phyloP scores from a whole-genome alignment of 73 alveolate species.

The Symbiodinium pilosum region DNA sequence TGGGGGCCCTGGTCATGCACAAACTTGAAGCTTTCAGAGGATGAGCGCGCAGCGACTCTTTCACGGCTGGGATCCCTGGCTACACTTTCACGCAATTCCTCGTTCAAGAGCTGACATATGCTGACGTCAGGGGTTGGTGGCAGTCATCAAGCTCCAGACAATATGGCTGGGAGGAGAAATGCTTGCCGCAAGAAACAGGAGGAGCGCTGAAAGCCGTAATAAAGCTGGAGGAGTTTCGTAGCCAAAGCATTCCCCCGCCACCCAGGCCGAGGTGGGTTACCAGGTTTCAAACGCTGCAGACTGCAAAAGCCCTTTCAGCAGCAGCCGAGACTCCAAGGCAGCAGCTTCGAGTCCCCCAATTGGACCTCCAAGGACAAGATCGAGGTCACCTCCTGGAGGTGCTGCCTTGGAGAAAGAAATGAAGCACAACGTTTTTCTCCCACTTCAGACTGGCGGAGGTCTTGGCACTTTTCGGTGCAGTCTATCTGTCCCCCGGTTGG shows the following conservation, averaged over 20 bases:
- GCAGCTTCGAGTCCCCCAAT: neutral
- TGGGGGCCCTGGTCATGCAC: too few species aligned
- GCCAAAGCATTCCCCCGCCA: neutral
- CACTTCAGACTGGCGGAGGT: neutral
- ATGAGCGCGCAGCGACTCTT: neutral
- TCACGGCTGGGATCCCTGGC: neutral
- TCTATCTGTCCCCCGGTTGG: slow-evolving; percentile 8
- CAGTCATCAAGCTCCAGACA: neutral
- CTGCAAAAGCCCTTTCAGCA: neutral
- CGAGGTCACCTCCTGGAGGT: slow-evolving; percentile 20
- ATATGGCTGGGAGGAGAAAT: slow-evolving; percentile 7
- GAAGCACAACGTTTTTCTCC: neutral
- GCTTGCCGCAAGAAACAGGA: neutral
- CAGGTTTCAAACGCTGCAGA: neutral
- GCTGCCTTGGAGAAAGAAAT: neutral
- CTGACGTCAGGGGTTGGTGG: neutral
- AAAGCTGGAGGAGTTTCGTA: neutral
- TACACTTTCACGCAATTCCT: too few species aligned
- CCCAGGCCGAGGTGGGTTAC: slow-evolving; percentile 20
- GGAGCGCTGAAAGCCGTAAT: neutral
- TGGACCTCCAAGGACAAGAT: slow-evolving; percentile 2
- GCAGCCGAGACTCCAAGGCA: neutral
- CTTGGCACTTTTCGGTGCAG: neutral
- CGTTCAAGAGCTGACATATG: too few species aligned
- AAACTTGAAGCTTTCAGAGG: too few species aligned